A percentile compares a stretch with the other conserved stretches of the same genome.
These are phyloP conservation scores for Fusarium gaditjirri DNA, from an alignment of 2,329 filamentous ascomycete genomes.

Conservation along the genomic window DNA sequence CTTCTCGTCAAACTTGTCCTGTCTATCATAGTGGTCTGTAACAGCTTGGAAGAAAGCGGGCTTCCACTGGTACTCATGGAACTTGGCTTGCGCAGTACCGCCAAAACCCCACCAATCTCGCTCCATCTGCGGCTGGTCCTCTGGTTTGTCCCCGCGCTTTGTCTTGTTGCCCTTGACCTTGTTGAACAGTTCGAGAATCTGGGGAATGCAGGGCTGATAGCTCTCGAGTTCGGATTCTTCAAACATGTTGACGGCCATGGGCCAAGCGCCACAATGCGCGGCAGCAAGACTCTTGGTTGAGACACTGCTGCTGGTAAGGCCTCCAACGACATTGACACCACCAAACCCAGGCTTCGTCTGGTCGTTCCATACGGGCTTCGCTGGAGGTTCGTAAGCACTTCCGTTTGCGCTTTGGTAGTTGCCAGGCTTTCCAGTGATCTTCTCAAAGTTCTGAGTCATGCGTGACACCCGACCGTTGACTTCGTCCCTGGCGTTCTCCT, in stretches of 20 bases:
- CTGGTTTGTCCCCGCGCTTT: neutral
- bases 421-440: constrained; percentile 35
- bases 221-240: constrained; percentile 54
- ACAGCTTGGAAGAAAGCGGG: constrained; percentile 50
- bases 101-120: constrained; percentile 15
- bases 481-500: constrained; percentile 46
- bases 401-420: constrained; percentile 36
- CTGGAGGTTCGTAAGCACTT: constrained; percentile 39
- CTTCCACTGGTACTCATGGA: constrained; percentile 45
- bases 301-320: constrained; percentile 54
- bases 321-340: constrained; percentile 54
- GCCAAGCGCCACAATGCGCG: constrained; percentile 54
- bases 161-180: constrained; percentile 21
- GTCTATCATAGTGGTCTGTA: constrained; percentile 49
- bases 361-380: constrained; percentile 40
- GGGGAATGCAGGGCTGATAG: constrained; percentile 58
- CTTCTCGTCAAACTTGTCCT: constrained; percentile 45
- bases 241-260: constrained; percentile 56
- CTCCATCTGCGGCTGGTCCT: neutral
- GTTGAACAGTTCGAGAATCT: constrained; percentile 50
- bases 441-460: constrained; percentile 44
- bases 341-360: constrained; percentile 44
- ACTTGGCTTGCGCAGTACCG: constrained; percentile 30
- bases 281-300: constrained; percentile 57
- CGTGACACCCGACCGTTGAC: constrained; percentile 43